Evolutionary conservation across 1,139 yeast species (phyloP).

Genomic region (Spathaspora sp.): DNA sequence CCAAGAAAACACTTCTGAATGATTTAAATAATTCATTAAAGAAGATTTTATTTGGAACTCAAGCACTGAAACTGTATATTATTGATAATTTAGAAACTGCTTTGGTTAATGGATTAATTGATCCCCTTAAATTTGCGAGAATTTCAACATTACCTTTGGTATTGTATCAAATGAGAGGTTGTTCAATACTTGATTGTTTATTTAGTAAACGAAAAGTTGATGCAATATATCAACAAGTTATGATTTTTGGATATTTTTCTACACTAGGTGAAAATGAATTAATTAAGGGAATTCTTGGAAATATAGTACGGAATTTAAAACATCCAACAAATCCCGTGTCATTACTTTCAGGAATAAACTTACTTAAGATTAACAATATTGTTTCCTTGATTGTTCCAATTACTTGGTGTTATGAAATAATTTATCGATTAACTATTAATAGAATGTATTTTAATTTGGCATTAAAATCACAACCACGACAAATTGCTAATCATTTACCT

Average conservation of each 20-base stretch:
- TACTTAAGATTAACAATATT: conserved; percentile 33
- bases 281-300: conserved; percentile 17
- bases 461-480: conserved; percentile 32
- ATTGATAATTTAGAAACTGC: conserved; percentile 37
- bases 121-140: conserved; percentile 41
- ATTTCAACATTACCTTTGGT: conserved; percentile 43
- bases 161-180: conserved; percentile 39
- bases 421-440: conserved; percentile 44
- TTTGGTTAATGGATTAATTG: conserved; percentile 34
- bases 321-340: conserved; percentile 12
- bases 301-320: conserved; percentile 9
- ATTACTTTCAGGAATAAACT: conserved; percentile 25
- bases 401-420: conserved; percentile 37
- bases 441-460: conserved; percentile 41
- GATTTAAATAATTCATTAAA: conserved; percentile 15
- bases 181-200: conserved; percentile 33
- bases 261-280: conserved; percentile 41
- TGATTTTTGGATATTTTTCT: conserved; percentile 38
- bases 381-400: conserved; percentile 36
- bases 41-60: conserved; percentile 20
- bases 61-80: conserved; percentile 16
- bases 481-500: conserved; percentile 34
- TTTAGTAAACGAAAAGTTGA: conserved; percentile 17
- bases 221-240: conserved; percentile 33
- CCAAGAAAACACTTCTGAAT: conserved; percentile 3